Evolutionary conservation across 2,329 filamentous ascomycete species (phyloP).

Genomic region (Colletotrichum noveboracense): DNA sequence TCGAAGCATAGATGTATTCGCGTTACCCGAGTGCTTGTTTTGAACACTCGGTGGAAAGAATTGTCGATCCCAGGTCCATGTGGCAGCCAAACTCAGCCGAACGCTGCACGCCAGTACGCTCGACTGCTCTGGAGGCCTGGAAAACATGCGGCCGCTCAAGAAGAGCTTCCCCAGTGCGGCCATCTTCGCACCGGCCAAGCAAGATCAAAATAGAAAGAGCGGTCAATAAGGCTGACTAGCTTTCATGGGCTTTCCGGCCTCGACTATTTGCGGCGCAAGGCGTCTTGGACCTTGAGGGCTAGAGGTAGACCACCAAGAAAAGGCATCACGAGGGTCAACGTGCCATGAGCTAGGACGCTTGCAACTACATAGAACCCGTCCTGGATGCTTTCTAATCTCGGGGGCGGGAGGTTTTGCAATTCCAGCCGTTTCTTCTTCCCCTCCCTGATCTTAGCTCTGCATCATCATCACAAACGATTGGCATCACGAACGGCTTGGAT

Average conservation of each 20-base stretch:
- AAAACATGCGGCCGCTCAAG: not conserved
- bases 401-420: not conserved
- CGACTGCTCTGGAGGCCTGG: not conserved
- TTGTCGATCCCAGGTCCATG: not conserved
- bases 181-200: not conserved
- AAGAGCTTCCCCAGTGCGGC: not conserved
- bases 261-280: not conserved
- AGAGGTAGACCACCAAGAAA: not conserved
- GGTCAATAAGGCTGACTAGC: not conserved
- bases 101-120: not conserved
- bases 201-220: not conserved
- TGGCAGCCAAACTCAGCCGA: not conserved
- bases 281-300: not conserved
- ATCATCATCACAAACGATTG: not conserved
- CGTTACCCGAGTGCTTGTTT: no score
- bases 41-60: not conserved
- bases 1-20: not conserved
- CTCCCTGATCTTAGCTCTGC: not conserved
- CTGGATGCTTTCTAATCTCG: not conserved
- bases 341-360: not conserved
- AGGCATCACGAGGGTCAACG: not conserved
- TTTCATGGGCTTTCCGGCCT: not conserved
- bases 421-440: not conserved
- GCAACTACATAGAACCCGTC: not conserved
- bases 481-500: not conserved